Evolutionary conservation across 75 land plant species (phyloP).

Genomic region (Selaginella tamariscina): DNA sequence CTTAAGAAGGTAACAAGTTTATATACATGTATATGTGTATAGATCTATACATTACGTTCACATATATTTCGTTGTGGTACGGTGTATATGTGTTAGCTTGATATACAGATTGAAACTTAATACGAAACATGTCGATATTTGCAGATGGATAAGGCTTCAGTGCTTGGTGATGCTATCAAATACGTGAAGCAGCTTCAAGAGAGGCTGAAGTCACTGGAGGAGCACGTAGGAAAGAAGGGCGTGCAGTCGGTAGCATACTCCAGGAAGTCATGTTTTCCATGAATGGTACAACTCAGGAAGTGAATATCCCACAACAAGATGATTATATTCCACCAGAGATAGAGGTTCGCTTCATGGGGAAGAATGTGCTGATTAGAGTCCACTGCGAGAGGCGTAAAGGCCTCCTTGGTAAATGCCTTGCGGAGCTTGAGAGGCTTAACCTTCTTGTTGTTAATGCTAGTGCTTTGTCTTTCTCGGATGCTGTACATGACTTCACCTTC

Average conservation of each 20-base stretch:
- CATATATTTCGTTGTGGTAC: no score
- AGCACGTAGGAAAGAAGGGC: conserved; percentile 39
- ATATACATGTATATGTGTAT: no score
- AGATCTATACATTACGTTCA: no score
- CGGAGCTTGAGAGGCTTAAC: conserved; percentile 56
- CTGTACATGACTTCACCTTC: conserved; percentile 44
- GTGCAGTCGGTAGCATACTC: conserved; percentile 42
- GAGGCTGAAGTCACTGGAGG: conserved; percentile 44
- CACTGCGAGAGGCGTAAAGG: conserved; percentile 58
- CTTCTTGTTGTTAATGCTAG: conserved; percentile 34
- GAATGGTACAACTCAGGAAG: not conserved
- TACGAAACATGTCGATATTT: not conserved
- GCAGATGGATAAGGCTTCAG: conserved; percentile 88
- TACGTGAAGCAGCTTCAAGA: conserved; percentile 73
- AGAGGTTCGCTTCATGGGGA: conserved; percentile 48
- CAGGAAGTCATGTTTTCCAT: conserved; percentile 19
- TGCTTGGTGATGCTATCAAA: conserved; percentile 72
- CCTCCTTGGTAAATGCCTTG: conserved; percentile 28
- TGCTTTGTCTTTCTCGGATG: conserved; percentile 42
- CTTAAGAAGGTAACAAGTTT: conserved; percentile 31
- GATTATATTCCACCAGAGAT: conserved; percentile 31
- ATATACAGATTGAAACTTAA: not conserved
- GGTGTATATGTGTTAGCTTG: not conserved
- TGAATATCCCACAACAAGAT: conserved; percentile 2
- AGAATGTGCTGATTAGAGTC: conserved; percentile 46